Evolutionary conservation across 306 rosid species (phyloP), one percentile per base, ranked within the genome.

Genomic region (Ziziphus jujuba): DNA sequence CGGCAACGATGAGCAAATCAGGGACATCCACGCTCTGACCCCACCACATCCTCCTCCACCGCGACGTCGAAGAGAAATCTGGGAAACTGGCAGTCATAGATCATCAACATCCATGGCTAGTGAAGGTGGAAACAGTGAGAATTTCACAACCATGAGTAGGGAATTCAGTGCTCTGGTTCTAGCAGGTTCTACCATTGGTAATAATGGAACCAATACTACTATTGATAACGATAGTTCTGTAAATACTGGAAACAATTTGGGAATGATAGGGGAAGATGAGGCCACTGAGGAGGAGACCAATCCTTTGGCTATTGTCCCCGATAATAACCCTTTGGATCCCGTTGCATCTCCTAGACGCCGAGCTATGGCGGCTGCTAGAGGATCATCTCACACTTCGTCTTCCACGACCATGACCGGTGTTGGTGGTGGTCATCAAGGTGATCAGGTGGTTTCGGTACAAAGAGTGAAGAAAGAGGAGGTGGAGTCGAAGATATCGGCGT

Each of bases 391-490:
- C n/a, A n/a, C n/a, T 45, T 15, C 55, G n/a, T 49, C 54, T 5
- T 49, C 58, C 28, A 22, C 61, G 49, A 47, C 24, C 49, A 10
- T 3, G 47, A 23, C 9, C 22, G 20, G 17, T 9, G 28, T 1
- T 21, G 59, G 12, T 20, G 33, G 62, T 6, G 74, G 63, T 9
- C 61, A 58, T 17, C n/a, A n/a, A n/a, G 63, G 71, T n/a, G 90
- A 77, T 31, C 60, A 61, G 80, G 70, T 44, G 75, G 60, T 81
- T 52, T 92, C 95, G 6, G 87, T 95, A 68, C 77, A 88, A 58
- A 82, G 75, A 54, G 95, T 95, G 80, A 95, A 95, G 95, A 85
- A 90, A 71, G 99, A 95, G 60, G 99, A 95, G 77, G 95, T 95
- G 78, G 99, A 95, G 61, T 57, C 97, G 3, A 95, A 95, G 91